Percentiles rank a stretch among this genome's conserved stretches.
phyloP scores from a whole-genome alignment of 1,284 basidiomycete genomes.

The Butyriboletus appendiculatus region DNA sequence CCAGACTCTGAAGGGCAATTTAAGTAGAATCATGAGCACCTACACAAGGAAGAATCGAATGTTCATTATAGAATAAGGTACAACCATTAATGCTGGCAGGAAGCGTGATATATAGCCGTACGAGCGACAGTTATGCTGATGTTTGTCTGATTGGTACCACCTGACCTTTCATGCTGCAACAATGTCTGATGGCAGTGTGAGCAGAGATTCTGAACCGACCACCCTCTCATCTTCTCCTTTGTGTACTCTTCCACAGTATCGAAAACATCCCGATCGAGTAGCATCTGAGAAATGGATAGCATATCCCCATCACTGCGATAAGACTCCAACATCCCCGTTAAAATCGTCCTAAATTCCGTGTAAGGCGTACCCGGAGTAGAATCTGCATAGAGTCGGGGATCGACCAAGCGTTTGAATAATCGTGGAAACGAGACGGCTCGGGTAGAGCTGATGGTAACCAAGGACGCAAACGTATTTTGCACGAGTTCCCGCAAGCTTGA shows the following conservation, averaged over 20 bases:
- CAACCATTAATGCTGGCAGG: conserved; percentile 43
- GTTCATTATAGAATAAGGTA: conserved; percentile 10
- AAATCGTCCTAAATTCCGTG: conserved; percentile 87
- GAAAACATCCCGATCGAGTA: conserved; percentile 85
- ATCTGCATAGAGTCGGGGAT: conserved; percentile 52
- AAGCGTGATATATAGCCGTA: conserved; percentile 60
- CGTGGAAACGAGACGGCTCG: conserved; percentile 88
- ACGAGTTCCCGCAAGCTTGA: conserved; percentile 71
- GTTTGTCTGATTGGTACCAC: conserved; percentile 14
- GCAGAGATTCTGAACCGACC: conserved; percentile 51
- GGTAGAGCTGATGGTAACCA: conserved; percentile 83
- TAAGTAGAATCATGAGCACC: conserved; percentile 22
- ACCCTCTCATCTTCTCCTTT: conserved; percentile 51
- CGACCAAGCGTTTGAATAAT: conserved; percentile 88
- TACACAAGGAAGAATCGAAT: not conserved
- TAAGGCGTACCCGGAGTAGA: conserved; percentile 70
- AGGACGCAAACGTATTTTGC: conserved; percentile 81
- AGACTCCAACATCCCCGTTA: conserved; percentile 93
- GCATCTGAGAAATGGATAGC: conserved; percentile 83
- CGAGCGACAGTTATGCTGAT: conserved; percentile 54
- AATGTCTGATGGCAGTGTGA: conserved; percentile 47
- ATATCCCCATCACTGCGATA: conserved; percentile 92
- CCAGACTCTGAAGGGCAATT: not conserved
- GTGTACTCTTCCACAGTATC: conserved; percentile 63
- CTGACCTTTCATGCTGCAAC: conserved; percentile 22